Evolutionary conservation across 1,284 basidiomycete genomes (phyloP), one percentile per base, ranked within the genome.

Genomic region (Rhodotorula sp.): DNA sequence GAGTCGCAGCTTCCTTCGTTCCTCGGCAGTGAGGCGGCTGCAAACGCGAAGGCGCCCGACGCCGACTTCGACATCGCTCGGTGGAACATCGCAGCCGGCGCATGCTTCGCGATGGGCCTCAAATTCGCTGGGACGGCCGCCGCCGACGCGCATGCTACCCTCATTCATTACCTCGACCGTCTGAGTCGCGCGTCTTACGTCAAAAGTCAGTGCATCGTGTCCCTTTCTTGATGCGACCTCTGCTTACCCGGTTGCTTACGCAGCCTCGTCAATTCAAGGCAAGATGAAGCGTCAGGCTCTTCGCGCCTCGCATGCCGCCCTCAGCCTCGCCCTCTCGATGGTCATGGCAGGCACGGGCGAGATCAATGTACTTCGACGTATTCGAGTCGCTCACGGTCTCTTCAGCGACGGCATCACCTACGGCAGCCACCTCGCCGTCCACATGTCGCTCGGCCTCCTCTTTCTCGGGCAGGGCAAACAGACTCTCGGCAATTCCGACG

Each of bases 341-440:
- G 89, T 98, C 60, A 93, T 98, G 90, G 91, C 94, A 0, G 96
- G 96, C 4, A 96, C 93, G 0, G 96, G 96, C 18, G 93, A 99
- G 79, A 87, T 98, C 55, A 90, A 89, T 61, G 89, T 92, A 70
- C 83, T 99, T 34, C 87, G 92, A 40, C 86, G 93, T n/a, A 84
- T 98, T 20, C 87, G 96, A 31, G 88, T 91, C 77, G 88, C 90
- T 6, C 97, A 94, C 78, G 94, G 93, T n/a, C 89, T 92, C 83
- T 89, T 90, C 77, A 88, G 89, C 67, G 79, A 81, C 4, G 87
- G 87, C 59, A 87, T 89, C 80, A 87, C 89, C 68, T 99, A 96
- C 77, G 94, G 94, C 1, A 87, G 88, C 20, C 93, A 98, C 77
- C 89, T 93, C 79, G 89, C 94, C 16, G 91, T 89, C 5, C 92